Evolutionary conservation across 2,329 filamentous ascomycete species (phyloP), one percentile per base, ranked within the genome.

Genomic region (Sporothrix pallida): DNA sequence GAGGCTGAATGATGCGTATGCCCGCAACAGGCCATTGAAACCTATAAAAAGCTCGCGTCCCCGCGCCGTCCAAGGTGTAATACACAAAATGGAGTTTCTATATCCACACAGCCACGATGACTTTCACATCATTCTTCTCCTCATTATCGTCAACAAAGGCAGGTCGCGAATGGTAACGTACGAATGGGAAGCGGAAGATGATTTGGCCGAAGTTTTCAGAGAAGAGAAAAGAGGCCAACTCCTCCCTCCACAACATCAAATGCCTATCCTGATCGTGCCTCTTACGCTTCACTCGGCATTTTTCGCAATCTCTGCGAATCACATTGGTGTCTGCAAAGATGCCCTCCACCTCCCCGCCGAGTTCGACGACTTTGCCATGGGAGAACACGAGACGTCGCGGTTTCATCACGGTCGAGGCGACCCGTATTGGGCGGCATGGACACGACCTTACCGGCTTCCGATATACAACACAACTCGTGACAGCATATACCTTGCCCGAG

Each of bases 71-170:
- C 87, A 90, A 8, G 94, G 93, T 0, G 86, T 91, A n/a, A 93
- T 98, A 72, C 86, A 95, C 78, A 92, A 93, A 77, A 91, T 98
- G 86, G 92, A 94, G 26, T 99, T 98, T 76, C 85, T 99, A 2
- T 89, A 92, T 74, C 93, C 94, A 8, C 86, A 86, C 10, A 82
- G 87, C 0, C 87, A 89, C 71, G 90, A 95, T 75, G 86, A 89
- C 10, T 85, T 90, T 72, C 90, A 91, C 77, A 88, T 97, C 60
- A 91, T 97, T n/a, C 85, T 98, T 3, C 83, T 97, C 12, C 83
- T 97, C 58, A 86, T 91, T 20, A 78, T 89, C 17, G 81, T 86
- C 70, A 83, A 82, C 48, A 82, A 83, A 46, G 85, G 86, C 0
- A 81, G 82, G 15, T 87, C 87, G 1, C 84, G 84, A 73, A 84